Evolutionary conservation across 768 basidiomycete genomes (phyloP).

Genomic region (Coprinopsis sp.): DNA sequence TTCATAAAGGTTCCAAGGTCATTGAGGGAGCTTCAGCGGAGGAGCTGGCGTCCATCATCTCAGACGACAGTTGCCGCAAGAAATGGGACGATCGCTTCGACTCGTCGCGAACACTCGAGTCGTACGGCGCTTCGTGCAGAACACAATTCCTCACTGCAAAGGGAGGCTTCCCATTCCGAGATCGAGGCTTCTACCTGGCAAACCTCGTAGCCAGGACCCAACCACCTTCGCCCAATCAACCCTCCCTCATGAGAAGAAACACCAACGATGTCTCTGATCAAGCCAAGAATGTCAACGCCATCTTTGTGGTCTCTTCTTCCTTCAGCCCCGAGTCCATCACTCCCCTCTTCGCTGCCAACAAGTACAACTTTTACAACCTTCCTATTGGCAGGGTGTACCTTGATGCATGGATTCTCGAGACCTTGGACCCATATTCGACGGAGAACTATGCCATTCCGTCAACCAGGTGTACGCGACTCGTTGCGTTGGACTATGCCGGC

Average conservation of each 20-base stretch:
- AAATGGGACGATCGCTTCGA: conserved; percentile 88
- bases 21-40: conserved; percentile 93
- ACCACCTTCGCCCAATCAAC: conserved; percentile 23
- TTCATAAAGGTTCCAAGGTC: conserved; percentile 86
- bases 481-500: conserved; percentile 84
- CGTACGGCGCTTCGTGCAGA: conserved; percentile 68
- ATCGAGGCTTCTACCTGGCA: conserved; percentile 81
- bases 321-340: conserved; percentile 62
- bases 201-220: conserved; percentile 64
- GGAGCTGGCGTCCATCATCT: conserved; percentile 74
- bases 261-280: conserved; percentile 32
- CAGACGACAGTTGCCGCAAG: conserved; percentile 65
- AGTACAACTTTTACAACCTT: conserved; percentile 71
- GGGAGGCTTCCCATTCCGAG: conserved; percentile 85
- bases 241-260: conserved; percentile 35
- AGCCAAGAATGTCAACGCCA: conserved; percentile 59
- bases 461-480: conserved; percentile 78
- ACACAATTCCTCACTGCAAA: conserved; percentile 72
- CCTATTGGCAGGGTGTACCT: conserved; percentile 80
- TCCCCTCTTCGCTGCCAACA: conserved; percentile 49
- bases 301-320: conserved; percentile 82
- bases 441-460: conserved; percentile 95
- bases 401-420: conserved; percentile 96
- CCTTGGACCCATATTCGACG: conserved; percentile 90
- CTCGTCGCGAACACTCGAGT: conserved; percentile 62